Evolutionary conservation across 495 filamentous ascomycete species (phyloP).

Genomic region (Tuber melanosporum): DNA sequence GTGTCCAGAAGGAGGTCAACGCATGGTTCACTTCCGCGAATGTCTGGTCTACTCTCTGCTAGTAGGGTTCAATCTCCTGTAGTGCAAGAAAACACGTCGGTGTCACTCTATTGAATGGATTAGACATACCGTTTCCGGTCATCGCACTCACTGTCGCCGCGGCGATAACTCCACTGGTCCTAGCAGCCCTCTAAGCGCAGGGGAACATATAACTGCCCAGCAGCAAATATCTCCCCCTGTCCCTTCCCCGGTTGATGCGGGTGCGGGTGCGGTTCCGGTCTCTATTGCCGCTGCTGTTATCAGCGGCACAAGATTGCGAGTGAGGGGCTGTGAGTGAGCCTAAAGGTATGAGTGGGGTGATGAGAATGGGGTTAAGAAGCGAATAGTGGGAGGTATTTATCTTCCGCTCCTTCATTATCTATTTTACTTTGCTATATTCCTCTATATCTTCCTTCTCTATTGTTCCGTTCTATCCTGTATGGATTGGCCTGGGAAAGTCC

Average conservation of each 20-base stretch:
- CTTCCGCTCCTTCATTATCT: background rate
- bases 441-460: no score
- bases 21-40: no score
- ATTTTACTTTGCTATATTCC: background rate
- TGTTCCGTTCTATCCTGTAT: background rate
- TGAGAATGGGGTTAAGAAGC: background rate
- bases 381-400: background rate
- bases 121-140: background rate
- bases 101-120: constrained; percentile 21
- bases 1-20: constrained; percentile 18
- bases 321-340: background rate
- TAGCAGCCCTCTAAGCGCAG: background rate
- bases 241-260: no score
- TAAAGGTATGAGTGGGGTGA: no score
- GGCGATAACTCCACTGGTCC: background rate
- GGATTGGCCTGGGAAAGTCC: background rate
- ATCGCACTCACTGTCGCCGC: background rate
- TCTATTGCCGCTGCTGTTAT: no score
- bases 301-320: background rate
- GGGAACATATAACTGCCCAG: no score
- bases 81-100: constrained; percentile 43
- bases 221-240: no score
- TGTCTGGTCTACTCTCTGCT: constrained; percentile 4
- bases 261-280: background rate
- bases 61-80: constrained; percentile 19